A percentile compares a stretch with the other conserved stretches of the same genome.
Evolutionary conservation across 2,329 filamentous ascomycete species (phyloP).

Genomic region (Diaporthe amygdali): DNA sequence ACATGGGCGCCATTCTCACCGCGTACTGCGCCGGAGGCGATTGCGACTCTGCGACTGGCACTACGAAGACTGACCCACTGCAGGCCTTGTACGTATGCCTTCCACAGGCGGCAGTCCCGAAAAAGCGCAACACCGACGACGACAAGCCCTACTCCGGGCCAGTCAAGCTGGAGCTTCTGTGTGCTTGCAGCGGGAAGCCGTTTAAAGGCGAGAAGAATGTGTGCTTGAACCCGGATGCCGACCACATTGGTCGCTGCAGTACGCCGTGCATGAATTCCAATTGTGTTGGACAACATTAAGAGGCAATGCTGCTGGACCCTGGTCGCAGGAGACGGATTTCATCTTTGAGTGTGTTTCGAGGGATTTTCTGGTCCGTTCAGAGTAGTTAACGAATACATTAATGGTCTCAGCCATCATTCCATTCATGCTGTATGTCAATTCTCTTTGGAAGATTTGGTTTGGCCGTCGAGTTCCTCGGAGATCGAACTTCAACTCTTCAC

Average conservation of each 20-base stretch:
- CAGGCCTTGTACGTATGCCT: constrained; percentile 24
- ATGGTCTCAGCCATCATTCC: not conserved
- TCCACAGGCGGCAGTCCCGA: constrained; percentile 18
- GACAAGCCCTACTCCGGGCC: constrained; percentile 23
- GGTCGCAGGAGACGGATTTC: too few relatives aligned
- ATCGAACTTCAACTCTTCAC: not conserved
- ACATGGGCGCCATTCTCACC: constrained; percentile 23
- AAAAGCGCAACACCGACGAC: constrained; percentile 2
- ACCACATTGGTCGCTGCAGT: constrained; percentile 25
- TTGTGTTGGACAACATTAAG: not conserved
- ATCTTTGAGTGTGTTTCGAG: not conserved
- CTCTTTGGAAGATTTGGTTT: too few relatives aligned
- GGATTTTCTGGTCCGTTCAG: not conserved
- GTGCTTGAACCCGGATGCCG: constrained; percentile 22
- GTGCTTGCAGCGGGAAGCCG: constrained; percentile 23
- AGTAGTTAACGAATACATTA: not conserved
- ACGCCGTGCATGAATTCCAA: constrained; percentile 15
- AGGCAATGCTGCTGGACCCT: not conserved
- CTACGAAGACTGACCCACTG: constrained; percentile 22
- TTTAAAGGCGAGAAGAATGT: constrained; percentile 19
- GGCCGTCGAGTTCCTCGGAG: too few relatives aligned
- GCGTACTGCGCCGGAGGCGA: constrained; percentile 23
- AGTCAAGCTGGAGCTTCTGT: constrained; percentile 25
- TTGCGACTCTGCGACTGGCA: constrained; percentile 18
- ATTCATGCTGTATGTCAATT: not conserved